phyloP scores from a whole-genome alignment of 176 grass and related monocot genomes.

The Aegilops bicornis region DNA sequence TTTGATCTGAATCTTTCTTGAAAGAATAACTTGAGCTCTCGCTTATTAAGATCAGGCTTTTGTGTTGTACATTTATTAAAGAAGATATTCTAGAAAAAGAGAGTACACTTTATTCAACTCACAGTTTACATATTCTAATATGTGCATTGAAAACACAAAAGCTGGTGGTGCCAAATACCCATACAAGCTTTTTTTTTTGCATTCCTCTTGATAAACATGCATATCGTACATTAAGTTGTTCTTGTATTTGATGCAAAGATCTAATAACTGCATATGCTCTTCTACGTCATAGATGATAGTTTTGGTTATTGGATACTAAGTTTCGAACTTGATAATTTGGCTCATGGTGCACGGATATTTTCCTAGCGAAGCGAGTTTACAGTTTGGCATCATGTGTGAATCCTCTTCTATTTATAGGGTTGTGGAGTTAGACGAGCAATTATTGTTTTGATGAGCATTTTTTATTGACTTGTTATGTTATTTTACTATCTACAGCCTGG shows the following conservation, averaged over 20 bases:
- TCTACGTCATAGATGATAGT: neutral
- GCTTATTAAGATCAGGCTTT: neutral
- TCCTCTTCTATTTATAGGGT: conserved; percentile 6
- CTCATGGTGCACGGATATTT: neutral
- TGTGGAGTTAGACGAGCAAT: conserved; percentile 22
- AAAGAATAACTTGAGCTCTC: conserved; percentile 11
- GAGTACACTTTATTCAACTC: neutral
- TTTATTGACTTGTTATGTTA: conserved; percentile 12
- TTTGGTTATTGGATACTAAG: neutral
- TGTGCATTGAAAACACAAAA: conserved; percentile 13
- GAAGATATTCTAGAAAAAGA: neutral
- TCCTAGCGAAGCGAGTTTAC: neutral
- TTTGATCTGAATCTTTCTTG: conserved; percentile 36
- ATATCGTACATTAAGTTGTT: neutral
- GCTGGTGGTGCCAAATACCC: neutral
- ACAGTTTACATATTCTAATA: conserved; percentile 2
- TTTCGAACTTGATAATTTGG: neutral
- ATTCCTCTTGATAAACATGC: neutral
- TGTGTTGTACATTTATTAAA: neutral
- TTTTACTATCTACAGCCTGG: conserved; percentile 48
- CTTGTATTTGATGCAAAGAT: conserved; percentile 5
- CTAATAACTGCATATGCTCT: neutral
- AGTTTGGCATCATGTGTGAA: neutral
- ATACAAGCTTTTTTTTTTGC: neutral
- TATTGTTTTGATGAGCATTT: neutral